Conservation (phyloP, 495 filamentous ascomycete species). For the Penicillium herquei region DNA sequence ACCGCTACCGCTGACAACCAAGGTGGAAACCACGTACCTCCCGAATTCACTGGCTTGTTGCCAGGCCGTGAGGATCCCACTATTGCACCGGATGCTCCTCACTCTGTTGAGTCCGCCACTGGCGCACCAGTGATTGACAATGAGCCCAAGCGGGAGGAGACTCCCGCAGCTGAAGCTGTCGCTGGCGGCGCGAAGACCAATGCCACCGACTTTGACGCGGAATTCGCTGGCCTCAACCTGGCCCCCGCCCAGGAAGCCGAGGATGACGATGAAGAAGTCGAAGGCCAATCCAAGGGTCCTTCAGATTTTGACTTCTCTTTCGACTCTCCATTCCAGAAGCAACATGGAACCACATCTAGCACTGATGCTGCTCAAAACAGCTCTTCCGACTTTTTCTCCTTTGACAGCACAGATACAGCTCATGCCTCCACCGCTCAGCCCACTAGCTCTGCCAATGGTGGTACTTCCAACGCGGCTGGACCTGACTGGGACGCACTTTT, state of each 20-base stretch:
- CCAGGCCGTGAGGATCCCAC: slow-evolving; percentile 65
- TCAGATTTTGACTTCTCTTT: slow-evolving; percentile 72
- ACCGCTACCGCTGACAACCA: slow-evolving; percentile 31
- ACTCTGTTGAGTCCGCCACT: slow-evolving; percentile 41
- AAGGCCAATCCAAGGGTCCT: slow-evolving; percentile 40
- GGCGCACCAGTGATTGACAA: slow-evolving; percentile 44
- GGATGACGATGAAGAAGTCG: slow-evolving; percentile 65
- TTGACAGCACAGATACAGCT: slow-evolving; percentile 55
- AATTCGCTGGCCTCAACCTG: slow-evolving; percentile 76
- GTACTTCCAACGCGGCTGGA: slow-evolving; percentile 26
- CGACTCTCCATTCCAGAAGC: slow-evolving; percentile 45
- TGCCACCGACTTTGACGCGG: slow-evolving; percentile 76
- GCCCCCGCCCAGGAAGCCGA: slow-evolving; percentile 68
- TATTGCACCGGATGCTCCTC: slow-evolving; percentile 44
- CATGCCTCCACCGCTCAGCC: slow-evolving; percentile 35
- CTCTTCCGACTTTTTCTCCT: slow-evolving; percentile 43
- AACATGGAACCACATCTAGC: slow-evolving; percentile 21
- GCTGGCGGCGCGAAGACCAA: slow-evolving; percentile 31
- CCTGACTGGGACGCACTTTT: slow-evolving; percentile 98
- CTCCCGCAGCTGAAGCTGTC: slow-evolving; percentile 13
- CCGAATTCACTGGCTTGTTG: slow-evolving; percentile 63
- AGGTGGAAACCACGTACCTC: slow-evolving; percentile 39
- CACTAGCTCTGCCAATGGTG: slow-evolving; percentile 26
- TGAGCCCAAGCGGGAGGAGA: slow-evolving; percentile 27
- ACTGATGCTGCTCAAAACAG: slow-evolving; percentile 16